Percentiles rank a stretch among this genome's conserved stretches.
Conservation (phyloP, 176 grass and related monocot genomes). For the Lolium rigidum region DNA sequence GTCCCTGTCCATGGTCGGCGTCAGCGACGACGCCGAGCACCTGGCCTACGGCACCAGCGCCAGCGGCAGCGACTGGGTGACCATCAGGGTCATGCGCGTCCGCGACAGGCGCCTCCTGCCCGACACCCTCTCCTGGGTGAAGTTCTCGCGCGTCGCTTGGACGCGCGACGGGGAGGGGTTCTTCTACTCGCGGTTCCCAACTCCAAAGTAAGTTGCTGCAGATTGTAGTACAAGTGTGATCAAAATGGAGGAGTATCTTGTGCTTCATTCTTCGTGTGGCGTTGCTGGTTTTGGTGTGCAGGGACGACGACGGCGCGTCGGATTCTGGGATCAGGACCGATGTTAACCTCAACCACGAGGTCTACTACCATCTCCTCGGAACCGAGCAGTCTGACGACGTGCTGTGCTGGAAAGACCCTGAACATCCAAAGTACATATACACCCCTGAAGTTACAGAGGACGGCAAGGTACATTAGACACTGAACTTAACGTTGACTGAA, state of each 20-base stretch:
- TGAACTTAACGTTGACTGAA: not conserved
- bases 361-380: conserved; percentile 89
- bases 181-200: conserved; percentile 90
- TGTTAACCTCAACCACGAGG: conserved; percentile 80
- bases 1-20: conserved; percentile 64
- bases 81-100: conserved; percentile 74
- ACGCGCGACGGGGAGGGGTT: conserved; percentile 79
- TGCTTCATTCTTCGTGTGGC: conserved; percentile 9
- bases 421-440: conserved; percentile 84
- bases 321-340: conserved; percentile 74
- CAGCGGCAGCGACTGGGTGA: conserved; percentile 92
- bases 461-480: conserved; percentile 62
- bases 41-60: conserved; percentile 85
- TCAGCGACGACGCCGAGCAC: conserved; percentile 77
- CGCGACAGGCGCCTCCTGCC: conserved; percentile 48
- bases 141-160: conserved; percentile 87
- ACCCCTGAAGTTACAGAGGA: conserved; percentile 66
- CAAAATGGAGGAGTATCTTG: not conserved
- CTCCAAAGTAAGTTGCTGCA: conserved; percentile 51
- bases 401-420: conserved; percentile 77
- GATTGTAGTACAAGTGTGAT: not conserved
- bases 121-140: conserved; percentile 84
- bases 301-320: conserved; percentile 33
- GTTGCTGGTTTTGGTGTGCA: conserved; percentile 30
- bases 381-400: conserved; percentile 84